A percentile compares a stretch with the other conserved stretches of the same genome.
phyloP scores from a whole-genome alignment of 805 yeast species.

The Suhomyces vadensis region DNA sequence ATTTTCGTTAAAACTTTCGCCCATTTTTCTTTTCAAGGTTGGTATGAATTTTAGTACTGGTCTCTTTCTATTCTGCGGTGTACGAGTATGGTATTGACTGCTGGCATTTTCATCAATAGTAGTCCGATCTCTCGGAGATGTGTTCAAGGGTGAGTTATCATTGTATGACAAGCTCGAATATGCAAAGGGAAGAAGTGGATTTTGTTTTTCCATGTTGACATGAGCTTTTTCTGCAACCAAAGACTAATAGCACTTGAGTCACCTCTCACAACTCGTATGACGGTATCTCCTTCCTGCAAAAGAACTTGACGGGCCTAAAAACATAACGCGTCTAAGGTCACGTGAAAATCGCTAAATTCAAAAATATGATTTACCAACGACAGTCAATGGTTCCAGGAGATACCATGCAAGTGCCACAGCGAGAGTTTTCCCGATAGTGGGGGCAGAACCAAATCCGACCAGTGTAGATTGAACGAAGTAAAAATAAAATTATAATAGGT shows the following conservation, averaged over 20 bases:
- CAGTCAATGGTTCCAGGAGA: too few species aligned
- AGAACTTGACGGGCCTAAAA: too few species aligned
- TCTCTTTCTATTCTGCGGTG: constrained; percentile 13
- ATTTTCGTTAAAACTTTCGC: constrained; percentile 44
- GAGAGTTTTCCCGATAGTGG: too few species aligned
- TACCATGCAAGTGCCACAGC: too few species aligned
- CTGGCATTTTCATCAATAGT: constrained; percentile 46
- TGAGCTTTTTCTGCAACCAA: background rate
- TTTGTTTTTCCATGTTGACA: constrained; percentile 26
- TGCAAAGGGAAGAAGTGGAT: constrained; percentile 52
- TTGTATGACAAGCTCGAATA: constrained; percentile 37
- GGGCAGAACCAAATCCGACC: too few species aligned
- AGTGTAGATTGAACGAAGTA: background rate
- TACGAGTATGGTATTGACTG: constrained; percentile 45
- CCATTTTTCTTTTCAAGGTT: constrained; percentile 42
- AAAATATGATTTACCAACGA: too few species aligned
- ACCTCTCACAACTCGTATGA: too few species aligned
- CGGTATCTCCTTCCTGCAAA: too few species aligned
- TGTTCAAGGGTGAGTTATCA: constrained; percentile 31
- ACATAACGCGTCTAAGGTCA: constrained; percentile 1
- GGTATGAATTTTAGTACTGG: constrained; percentile 28
- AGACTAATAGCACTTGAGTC: background rate
- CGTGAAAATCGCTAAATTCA: background rate
- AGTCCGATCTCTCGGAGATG: constrained; percentile 41
- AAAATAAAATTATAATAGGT: constrained; percentile 44